Percentiles rank a stretch among this genome's conserved stretches.
These are phyloP conservation scores for Eucalyptus regnans DNA, from an alignment of 345 rosid species.

Conservation along the genomic window DNA sequence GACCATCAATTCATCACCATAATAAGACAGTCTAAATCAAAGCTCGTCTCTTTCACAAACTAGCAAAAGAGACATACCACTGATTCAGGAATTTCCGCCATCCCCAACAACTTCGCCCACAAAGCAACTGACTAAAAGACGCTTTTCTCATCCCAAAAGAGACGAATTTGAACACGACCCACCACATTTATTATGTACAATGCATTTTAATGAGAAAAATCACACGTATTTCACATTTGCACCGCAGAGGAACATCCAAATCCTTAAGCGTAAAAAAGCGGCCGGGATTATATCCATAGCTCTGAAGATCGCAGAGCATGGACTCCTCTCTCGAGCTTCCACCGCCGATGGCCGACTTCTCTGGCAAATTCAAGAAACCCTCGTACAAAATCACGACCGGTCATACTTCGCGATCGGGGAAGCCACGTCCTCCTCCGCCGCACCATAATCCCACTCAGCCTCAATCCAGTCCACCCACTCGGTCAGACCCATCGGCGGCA, in stretches of 20 bases:
- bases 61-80: neutral
- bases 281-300: neutral
- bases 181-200: neutral
- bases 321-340: neutral
- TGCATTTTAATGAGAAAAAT: neutral
- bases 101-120: neutral
- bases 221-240: neutral
- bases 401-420: neutral
- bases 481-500: neutral
- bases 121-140: neutral
- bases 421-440: neutral
- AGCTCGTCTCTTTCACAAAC: neutral
- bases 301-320: neutral
- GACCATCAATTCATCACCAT: neutral
- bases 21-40: neutral
- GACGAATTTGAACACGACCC: neutral
- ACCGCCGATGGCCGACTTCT: neutral
- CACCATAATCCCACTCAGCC: neutral
- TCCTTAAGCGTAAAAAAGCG: fast-evolving
- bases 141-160: neutral
- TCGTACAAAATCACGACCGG: neutral
- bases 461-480: neutral
- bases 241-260: neutral
- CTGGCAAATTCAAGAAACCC: neutral
- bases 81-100: neutral